Evolutionary conservation across 106 monocot species (phyloP).

Genomic region (Allium sativum): DNA sequence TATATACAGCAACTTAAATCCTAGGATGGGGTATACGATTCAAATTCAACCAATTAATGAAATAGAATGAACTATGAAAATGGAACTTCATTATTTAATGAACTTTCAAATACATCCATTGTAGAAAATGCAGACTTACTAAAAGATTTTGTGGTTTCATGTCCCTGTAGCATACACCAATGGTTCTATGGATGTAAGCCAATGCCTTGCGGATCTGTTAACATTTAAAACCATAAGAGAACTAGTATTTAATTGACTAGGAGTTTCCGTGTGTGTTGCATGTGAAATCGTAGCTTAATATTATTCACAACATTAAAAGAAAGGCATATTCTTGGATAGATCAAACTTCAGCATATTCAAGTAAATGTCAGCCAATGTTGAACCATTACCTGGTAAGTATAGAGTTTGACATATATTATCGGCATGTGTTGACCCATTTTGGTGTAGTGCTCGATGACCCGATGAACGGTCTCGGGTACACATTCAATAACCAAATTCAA

Average conservation of each 20-base stretch:
- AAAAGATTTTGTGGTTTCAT: constrained; percentile 74
- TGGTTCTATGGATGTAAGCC: constrained; percentile 60
- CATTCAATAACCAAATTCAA: constrained; percentile 42
- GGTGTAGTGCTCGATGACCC: constrained; percentile 49
- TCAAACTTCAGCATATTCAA: neutral
- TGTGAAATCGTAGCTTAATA: no score
- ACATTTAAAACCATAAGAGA: neutral
- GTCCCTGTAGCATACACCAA: constrained; percentile 69
- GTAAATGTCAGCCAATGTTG: neutral
- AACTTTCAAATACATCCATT: neutral
- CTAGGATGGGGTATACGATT: no score
- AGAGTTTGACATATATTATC: constrained; percentile 32
- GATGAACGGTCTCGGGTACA: constrained; percentile 37
- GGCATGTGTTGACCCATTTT: constrained; percentile 46
- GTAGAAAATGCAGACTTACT: constrained; percentile 13
- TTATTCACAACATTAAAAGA: no score
- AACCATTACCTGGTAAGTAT: constrained; percentile 39
- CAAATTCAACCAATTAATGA: no score
- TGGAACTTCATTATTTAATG: no score
- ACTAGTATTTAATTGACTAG: no score
- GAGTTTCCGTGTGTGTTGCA: no score
- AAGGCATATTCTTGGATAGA: neutral
- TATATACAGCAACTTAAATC: no score
- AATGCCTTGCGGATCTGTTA: constrained; percentile 56
- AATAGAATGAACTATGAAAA: no score